A percentile compares a stretch with the other conserved stretches of the same genome.
Conservation (phyloP, 1,284 basidiomycete genomes). For the Irpex rosettiformis region DNA sequence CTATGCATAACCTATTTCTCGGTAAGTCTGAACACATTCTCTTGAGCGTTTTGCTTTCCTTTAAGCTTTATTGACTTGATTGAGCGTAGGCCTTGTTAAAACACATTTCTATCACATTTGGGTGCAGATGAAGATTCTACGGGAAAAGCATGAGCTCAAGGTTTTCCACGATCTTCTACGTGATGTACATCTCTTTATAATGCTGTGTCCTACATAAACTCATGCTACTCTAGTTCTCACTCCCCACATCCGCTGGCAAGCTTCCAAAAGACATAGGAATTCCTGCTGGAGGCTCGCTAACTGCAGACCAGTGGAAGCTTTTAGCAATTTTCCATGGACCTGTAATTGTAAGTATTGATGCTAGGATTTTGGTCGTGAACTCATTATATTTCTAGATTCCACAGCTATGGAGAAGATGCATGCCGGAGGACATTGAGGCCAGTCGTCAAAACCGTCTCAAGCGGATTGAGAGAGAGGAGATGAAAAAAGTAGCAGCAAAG, state of each 20-base stretch:
- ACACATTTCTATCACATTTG: constrained; percentile 32
- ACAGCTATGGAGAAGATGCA: constrained; percentile 19
- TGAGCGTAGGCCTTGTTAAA: constrained; percentile 28
- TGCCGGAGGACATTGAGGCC: constrained; percentile 1
- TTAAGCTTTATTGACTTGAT: not conserved
- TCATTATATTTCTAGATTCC: constrained; percentile 17
- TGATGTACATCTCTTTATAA: constrained; percentile 15
- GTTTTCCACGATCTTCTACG: constrained; percentile 24
- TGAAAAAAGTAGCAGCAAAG: constrained; percentile 1
- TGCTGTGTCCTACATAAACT: not conserved
- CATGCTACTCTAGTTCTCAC: constrained; percentile 14
- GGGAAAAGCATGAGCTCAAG: constrained; percentile 22
- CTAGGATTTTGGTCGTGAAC: not conserved
- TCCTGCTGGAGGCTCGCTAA: constrained; percentile 32
- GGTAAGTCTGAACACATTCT: constrained; percentile 19
- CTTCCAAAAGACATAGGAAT: constrained; percentile 29
- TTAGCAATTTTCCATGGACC: constrained; percentile 26
- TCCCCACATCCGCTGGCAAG: constrained; percentile 23
- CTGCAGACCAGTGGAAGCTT: constrained; percentile 32
- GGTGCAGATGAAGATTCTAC: constrained; percentile 26
- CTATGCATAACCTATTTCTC: constrained; percentile 29
- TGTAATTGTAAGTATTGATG: constrained; percentile 20
- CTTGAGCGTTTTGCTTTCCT: not conserved
- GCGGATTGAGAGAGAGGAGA: not conserved
- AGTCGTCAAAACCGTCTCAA: not conserved